Conservation (phyloP, 2,329 filamentous ascomycete species). For the Cordyceps cateniannulata region DNA sequence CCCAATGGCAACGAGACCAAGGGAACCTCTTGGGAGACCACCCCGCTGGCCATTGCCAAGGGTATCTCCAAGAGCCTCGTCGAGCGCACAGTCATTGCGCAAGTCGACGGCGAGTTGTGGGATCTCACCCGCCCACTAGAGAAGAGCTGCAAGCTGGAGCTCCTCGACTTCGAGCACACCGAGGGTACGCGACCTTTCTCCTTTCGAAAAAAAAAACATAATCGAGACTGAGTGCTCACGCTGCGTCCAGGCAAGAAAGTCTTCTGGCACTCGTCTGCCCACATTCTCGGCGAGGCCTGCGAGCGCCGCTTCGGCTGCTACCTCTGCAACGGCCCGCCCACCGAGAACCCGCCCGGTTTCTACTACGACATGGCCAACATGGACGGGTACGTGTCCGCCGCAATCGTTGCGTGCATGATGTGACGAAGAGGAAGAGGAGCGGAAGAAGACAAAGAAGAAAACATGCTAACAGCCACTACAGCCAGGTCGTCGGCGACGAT, state of each 20-base stretch:
- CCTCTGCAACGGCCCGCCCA: slow-evolving; percentile 88
- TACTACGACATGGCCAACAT: slow-evolving; percentile 88
- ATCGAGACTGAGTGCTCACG: neutral
- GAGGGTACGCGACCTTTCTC: slow-evolving; percentile 23
- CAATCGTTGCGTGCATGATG: neutral
- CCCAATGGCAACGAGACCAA: slow-evolving; percentile 63
- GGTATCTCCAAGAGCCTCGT: slow-evolving; percentile 78
- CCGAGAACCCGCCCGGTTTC: slow-evolving; percentile 70
- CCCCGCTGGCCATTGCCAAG: slow-evolving; percentile 70
- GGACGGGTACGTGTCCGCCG: slow-evolving; percentile 24
- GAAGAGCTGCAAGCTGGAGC: slow-evolving; percentile 75
- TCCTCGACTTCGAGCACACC: slow-evolving; percentile 68
- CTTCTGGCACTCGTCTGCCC: slow-evolving; percentile 96
- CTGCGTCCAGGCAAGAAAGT: slow-evolving; percentile 66
- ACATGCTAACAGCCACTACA: slow-evolving; percentile 35
- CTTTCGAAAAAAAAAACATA: too few relatives aligned
- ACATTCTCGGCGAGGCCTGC: slow-evolving; percentile 90
- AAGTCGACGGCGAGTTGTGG: slow-evolving; percentile 81
- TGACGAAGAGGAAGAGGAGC: neutral
- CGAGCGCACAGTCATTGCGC: slow-evolving; percentile 81
- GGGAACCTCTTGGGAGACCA: slow-evolving; percentile 87
- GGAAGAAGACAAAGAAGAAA: neutral
- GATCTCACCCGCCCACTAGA: slow-evolving; percentile 88
- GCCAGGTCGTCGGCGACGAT: slow-evolving; percentile 62
- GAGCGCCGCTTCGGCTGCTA: slow-evolving; percentile 88